phyloP scores from a whole-genome alignment of 2,329 filamentous ascomycete species.

The Aureobasidium sp. region DNA sequence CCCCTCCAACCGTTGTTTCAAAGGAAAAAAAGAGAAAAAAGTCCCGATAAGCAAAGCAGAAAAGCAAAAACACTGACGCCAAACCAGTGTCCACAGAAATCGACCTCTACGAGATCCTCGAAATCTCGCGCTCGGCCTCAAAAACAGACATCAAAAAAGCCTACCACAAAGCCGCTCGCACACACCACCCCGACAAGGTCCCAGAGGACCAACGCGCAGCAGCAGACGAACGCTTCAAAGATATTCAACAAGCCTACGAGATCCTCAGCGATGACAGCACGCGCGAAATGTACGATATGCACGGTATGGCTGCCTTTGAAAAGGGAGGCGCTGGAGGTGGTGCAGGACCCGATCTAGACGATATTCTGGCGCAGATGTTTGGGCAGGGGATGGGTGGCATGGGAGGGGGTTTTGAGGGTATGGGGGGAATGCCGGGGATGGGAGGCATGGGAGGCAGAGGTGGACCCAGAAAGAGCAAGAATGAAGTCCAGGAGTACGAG shows the following conservation, averaged over 20 bases:
- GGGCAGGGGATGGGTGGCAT: slow-evolving; percentile 49
- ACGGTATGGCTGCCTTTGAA: slow-evolving; percentile 95
- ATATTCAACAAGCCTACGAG: slow-evolving; percentile 89
- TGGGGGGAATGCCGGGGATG: slow-evolving; percentile 40
- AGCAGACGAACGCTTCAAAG: slow-evolving; percentile 88
- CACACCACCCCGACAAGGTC: slow-evolving; percentile 82
- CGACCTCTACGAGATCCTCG: slow-evolving; percentile 64
- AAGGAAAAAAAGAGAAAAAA: background rate
- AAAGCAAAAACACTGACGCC: background rate
- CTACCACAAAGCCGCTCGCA: slow-evolving; percentile 64
- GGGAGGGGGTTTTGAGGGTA: slow-evolving; percentile 44
- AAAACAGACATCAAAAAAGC: slow-evolving; percentile 87
- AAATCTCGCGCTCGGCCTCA: slow-evolving; percentile 60
- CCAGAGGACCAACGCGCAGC: slow-evolving; percentile 73
- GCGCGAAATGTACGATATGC: slow-evolving; percentile 80
- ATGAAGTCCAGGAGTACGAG: slow-evolving; percentile 86
- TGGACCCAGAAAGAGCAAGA: slow-evolving; percentile 58
- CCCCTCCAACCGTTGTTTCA: background rate
- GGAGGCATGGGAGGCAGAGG: slow-evolving; percentile 23
- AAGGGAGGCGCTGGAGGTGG: slow-evolving; percentile 52
- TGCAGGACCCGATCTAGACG: slow-evolving; percentile 76
- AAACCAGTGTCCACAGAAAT: slow-evolving; percentile 36
- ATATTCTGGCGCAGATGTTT: slow-evolving; percentile 91
- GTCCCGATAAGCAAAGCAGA: background rate
- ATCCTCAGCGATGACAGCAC: slow-evolving; percentile 96